A percentile compares a stretch with the other conserved stretches of the same genome.
phyloP scores from a whole-genome alignment of 2,329 filamentous ascomycete genomes.

The Fusarium haematococcum region DNA sequence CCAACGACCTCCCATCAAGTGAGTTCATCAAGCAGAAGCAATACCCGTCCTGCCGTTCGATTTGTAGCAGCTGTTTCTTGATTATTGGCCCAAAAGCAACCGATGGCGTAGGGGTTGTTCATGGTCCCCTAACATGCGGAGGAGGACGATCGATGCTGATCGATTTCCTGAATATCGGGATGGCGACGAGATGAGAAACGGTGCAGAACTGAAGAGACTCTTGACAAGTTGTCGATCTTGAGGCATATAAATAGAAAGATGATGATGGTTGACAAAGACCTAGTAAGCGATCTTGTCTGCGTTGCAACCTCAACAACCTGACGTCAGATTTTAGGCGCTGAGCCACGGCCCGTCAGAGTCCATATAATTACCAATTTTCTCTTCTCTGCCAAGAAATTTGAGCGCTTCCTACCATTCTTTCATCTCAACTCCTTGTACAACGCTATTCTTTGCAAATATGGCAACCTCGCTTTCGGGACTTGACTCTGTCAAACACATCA shows the following conservation, averaged over 20 bases:
- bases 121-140: background rate
- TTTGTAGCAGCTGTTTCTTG: background rate
- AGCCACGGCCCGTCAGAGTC: background rate
- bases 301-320: background rate
- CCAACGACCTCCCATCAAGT: background rate
- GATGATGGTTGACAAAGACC: background rate
- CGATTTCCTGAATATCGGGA: background rate
- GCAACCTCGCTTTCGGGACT: background rate
- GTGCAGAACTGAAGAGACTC: background rate
- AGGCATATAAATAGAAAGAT: background rate
- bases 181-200: background rate
- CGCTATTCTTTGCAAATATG: conserved; percentile 9
- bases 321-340: background rate
- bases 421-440: background rate
- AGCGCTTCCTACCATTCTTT: too few relatives aligned
- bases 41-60: background rate
- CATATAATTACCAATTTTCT: background rate
- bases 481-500: conserved; percentile 7
- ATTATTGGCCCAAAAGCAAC: background rate
- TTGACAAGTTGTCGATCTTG: background rate
- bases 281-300: background rate
- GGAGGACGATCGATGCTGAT: background rate
- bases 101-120: background rate
- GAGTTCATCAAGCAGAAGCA: background rate
- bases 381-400: background rate